Conservation (phyloP, 2,329 filamentous ascomycete genomes). For the Cytospora piceicola region DNA sequence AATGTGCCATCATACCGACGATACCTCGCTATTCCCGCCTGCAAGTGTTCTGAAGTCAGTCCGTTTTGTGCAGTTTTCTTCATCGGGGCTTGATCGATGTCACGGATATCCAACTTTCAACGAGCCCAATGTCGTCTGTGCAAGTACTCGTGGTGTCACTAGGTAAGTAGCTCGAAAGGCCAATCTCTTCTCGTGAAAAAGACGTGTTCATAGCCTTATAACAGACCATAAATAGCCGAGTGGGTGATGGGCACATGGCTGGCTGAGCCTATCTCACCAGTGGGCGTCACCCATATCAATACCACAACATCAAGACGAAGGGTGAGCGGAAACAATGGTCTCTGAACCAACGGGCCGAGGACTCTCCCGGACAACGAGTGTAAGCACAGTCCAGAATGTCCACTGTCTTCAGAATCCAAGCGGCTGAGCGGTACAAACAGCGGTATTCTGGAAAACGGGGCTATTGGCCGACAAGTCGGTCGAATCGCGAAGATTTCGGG, state of each 20-base stretch:
- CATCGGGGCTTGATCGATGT: background rate
- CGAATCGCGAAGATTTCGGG: conserved; percentile 60
- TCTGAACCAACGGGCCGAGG: background rate
- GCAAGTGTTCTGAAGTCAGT: background rate
- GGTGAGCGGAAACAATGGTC: background rate
- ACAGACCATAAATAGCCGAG: background rate
- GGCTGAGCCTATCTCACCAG: too few relatives aligned
- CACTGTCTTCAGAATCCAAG: background rate
- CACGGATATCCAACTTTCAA: background rate
- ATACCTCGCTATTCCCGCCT: background rate
- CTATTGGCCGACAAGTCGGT: conserved; percentile 46
- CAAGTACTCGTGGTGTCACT: background rate
- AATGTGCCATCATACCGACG: background rate
- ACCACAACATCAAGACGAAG: background rate
- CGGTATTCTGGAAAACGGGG: conserved; percentile 48
- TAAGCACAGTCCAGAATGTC: background rate
- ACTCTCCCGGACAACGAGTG: background rate
- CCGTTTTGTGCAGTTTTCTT: background rate
- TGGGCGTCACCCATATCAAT: background rate
- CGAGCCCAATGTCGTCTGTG: background rate
- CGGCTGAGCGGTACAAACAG: conserved; percentile 17
- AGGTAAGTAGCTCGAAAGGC: background rate
- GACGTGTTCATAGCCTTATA: background rate
- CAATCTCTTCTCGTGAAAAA: background rate
- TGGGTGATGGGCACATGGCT: background rate